These are phyloP conservation scores for Laguncularia racemosa DNA, from an alignment of 345 rosid species.

Conservation along the genomic window DNA sequence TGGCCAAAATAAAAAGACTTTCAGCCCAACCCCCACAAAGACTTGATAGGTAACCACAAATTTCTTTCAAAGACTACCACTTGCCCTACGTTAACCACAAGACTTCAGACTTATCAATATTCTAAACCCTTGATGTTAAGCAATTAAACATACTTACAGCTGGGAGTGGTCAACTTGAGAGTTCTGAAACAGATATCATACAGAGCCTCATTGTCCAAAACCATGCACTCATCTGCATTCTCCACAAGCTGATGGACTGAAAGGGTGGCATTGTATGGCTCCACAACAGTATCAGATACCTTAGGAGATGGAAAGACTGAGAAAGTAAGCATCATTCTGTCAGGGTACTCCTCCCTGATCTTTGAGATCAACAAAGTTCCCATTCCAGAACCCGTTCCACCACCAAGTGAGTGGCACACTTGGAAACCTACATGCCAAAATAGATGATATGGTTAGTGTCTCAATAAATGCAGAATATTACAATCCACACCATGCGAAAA, in stretches of 20 bases:
- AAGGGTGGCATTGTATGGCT: conserved; percentile 30
- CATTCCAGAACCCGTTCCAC: conserved; percentile 27
- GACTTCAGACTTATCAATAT: no score
- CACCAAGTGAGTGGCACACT: conserved; percentile 8
- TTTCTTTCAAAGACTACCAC: no score
- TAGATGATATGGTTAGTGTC: no score
- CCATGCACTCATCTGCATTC: conserved; percentile 35
- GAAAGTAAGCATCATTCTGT: conserved; percentile 30
- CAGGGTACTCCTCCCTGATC: conserved; percentile 28
- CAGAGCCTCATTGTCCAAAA: conserved; percentile 10
- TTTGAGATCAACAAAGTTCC: conserved; percentile 27
- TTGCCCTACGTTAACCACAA: no score
- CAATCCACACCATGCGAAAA: no score
- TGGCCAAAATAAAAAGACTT: no score
- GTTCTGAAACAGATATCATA: conserved; percentile 16
- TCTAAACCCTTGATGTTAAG: no score
- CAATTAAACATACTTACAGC: conserved; percentile 13
- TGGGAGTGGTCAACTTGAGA: conserved; percentile 19
- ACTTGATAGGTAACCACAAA: no score
- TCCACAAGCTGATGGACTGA: conserved; percentile 32
- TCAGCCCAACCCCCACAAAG: no score
- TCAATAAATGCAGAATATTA: no score
- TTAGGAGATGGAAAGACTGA: conserved; percentile 4
- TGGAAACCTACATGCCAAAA: conserved; percentile 15
- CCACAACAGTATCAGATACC: conserved; percentile 24